Conservation (phyloP, 768 basidiomycete species). For the Leccinum uliginosum region DNA sequence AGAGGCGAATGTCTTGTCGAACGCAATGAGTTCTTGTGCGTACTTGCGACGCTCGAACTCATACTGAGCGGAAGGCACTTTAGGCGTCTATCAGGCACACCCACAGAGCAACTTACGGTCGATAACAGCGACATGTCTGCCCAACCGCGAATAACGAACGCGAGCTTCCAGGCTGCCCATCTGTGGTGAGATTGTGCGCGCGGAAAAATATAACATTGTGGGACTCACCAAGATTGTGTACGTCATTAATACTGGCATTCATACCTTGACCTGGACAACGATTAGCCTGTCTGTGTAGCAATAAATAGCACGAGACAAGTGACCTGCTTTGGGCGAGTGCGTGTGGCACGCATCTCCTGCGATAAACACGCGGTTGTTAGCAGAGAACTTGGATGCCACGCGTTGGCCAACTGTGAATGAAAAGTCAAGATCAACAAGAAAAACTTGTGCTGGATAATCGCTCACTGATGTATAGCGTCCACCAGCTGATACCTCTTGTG, state of each 20-base stretch:
- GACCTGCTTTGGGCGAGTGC: slow-evolving; percentile 41
- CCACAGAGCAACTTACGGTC: slow-evolving; percentile 32
- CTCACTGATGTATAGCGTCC: slow-evolving; percentile 48
- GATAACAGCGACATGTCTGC: slow-evolving; percentile 42
- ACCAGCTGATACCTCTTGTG: slow-evolving; percentile 39
- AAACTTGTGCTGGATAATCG: not conserved
- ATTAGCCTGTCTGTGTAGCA: slow-evolving; percentile 6
- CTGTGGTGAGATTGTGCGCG: not conserved
- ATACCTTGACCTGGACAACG: slow-evolving; percentile 43
- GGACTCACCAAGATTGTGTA: slow-evolving; percentile 44
- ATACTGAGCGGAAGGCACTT: slow-evolving; percentile 32
- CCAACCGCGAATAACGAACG: slow-evolving; percentile 45
- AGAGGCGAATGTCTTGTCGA: slow-evolving; percentile 48
- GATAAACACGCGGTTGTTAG: slow-evolving; percentile 48
- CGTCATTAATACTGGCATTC: slow-evolving; percentile 53
- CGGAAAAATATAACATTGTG: not conserved
- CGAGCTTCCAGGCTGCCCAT: slow-evolving; percentile 48
- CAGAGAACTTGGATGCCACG: slow-evolving; percentile 47
- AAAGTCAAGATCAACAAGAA: not conserved
- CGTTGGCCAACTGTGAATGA: slow-evolving; percentile 46
- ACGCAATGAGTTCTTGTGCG: slow-evolving; percentile 51
- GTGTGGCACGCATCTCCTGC: slow-evolving; percentile 54
- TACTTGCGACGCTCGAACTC: slow-evolving; percentile 50
- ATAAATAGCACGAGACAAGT: not conserved
- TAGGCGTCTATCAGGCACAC: not conserved